phyloP scores from a whole-genome alignment of 768 basidiomycete genomes.

The Amanita phalloides region DNA sequence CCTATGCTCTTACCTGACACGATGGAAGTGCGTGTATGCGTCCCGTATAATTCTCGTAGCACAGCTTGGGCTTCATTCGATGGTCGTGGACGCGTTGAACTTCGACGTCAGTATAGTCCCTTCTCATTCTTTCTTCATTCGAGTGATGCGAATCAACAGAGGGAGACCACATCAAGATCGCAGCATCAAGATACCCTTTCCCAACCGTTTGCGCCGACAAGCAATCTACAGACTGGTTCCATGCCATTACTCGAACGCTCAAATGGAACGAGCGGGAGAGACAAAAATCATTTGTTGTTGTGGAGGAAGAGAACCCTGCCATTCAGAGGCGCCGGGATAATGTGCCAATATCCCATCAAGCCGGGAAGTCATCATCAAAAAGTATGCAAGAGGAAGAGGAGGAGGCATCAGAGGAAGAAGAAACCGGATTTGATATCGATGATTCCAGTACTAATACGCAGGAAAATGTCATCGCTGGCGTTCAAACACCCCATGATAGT shows the following conservation, averaged over 20 bases:
- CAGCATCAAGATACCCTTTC: constrained; percentile 95
- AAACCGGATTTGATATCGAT: constrained; percentile 81
- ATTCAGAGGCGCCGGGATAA: constrained; percentile 12
- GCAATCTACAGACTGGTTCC: constrained; percentile 98
- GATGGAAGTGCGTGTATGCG: constrained; percentile 96
- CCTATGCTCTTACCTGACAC: constrained; percentile 98
- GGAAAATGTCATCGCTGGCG: neutral
- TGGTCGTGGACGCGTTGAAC: constrained; percentile 90
- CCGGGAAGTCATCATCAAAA: constrained; percentile 23
- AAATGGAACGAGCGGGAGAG: constrained; percentile 99
- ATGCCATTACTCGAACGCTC: constrained; percentile 88
- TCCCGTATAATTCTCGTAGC: constrained; percentile 97
- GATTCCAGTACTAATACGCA: constrained; percentile 36
- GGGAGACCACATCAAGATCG: constrained; percentile 98
- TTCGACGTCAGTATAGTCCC: constrained; percentile 62
- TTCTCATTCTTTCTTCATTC: constrained; percentile 1
- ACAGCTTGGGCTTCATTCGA: constrained; percentile 99
- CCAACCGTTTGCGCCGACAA: constrained; percentile 98
- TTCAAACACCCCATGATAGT: constrained; percentile 1
- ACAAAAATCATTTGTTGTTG: constrained; percentile 97
- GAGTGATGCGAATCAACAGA: constrained; percentile 35
- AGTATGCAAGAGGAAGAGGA: constrained; percentile 32
- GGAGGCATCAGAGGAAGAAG: constrained; percentile 45
- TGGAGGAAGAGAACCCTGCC: constrained; percentile 67
- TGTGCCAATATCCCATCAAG: constrained; percentile 20